These are phyloP conservation scores for grape (Vitis vinifera) DNA, from an alignment of 164 flowering plant species.

Conservation along the genomic window DNA sequence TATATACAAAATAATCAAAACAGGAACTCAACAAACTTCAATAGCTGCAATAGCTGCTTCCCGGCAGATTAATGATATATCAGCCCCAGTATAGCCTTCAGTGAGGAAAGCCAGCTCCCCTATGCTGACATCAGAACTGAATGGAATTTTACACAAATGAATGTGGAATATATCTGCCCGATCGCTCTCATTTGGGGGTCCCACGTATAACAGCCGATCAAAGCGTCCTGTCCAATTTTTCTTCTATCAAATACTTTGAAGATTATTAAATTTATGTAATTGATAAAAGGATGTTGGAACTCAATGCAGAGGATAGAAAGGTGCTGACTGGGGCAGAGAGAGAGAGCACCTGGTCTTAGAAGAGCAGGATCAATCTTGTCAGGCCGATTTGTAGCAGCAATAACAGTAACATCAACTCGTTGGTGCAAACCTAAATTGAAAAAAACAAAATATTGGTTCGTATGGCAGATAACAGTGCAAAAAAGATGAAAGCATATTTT, in stretches of 20 bases:
- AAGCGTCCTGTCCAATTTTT: conserved; percentile 71
- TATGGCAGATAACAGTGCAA: neutral
- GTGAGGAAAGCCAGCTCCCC: conserved; percentile 66
- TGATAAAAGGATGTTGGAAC: neutral
- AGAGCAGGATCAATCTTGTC: conserved; percentile 97
- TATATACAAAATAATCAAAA: neutral
- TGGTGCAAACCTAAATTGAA: conserved; percentile 66
- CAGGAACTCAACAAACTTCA: conserved; percentile 48
- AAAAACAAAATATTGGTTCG: neutral
- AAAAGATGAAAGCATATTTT: neutral
- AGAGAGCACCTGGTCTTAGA: conserved; percentile 74
- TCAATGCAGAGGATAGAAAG: neutral
- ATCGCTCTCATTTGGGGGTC: conserved; percentile 75
- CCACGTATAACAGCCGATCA: conserved; percentile 89
- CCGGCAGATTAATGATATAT: conserved; percentile 74
- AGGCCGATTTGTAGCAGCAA: conserved; percentile 98
- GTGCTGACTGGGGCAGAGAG: conserved; percentile 3
- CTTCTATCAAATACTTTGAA: conserved; percentile 3
- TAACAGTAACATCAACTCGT: conserved; percentile 85
- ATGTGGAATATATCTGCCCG: conserved; percentile 77
- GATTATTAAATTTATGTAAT: neutral
- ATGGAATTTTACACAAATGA: conserved; percentile 69
- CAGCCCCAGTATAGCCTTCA: conserved; percentile 89
- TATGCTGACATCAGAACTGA: conserved; percentile 60
- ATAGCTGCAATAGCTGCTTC: conserved; percentile 76